Base-by-base conservation (phyloP, 371 early-diverging fungal species). In the Capillidium heterosporum region DNA sequence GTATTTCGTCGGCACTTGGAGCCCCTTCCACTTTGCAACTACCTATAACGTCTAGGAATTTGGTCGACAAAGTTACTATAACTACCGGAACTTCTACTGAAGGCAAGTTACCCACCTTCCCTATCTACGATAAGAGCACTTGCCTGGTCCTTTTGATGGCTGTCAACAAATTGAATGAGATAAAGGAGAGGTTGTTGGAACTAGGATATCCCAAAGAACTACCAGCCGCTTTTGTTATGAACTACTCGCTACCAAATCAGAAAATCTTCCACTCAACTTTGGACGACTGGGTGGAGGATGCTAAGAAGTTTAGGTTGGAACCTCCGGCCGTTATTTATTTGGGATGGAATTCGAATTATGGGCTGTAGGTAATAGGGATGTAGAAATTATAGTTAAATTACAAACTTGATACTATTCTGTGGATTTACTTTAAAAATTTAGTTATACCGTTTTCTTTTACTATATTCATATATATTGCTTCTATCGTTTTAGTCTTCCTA, bases 101-200 rank as follows among this genome's bases (percentile, higher is more conserved):
- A 32, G 85, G 85, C 8, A 67, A 72, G 8, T 72, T 85, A 62
- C 90, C 93, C 7, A 69, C 79, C 32, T 65, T 88, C 4, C 91
- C 93, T 0, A 46, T 51, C 0, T 85, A 74, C 55, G 59, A 74
- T 40, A 60, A 61, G 13, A 75, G 77, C 31, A 74, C 84, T 46
- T 89, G 90, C 4, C 70, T 82, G 10, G 87, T 91, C 1, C 67
- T 87, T 2, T 66, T 93, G 42, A 93, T 89, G 91, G 81, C 86
- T 0, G 81, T 89, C 1, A 80, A 80, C 47, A 71, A 83, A 57
- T 74, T 88, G 24, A 48, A 62, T 19, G 78, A 74, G 40, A 60
- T 91, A 4, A 61, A 70, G 5, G 65, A 73, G 23, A 53, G 71
- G 60, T 69, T 89, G 69, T 57, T 71, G 47, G 66, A 72, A 23